Evolutionary conservation across 2,329 filamentous ascomycete genomes (phyloP).

Genomic region (Cytospora mali): DNA sequence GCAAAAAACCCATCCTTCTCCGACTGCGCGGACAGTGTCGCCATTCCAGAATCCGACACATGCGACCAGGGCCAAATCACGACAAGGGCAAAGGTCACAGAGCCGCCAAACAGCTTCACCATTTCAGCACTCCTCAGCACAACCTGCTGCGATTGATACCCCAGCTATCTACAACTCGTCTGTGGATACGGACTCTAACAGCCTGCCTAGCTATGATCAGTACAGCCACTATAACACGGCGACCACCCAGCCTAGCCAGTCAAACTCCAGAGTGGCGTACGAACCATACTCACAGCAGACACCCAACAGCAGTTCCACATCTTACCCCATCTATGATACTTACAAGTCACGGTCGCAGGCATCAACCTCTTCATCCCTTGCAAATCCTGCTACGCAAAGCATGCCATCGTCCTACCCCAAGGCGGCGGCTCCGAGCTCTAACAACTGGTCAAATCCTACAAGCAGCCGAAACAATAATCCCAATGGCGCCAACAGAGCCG

Average conservation of each 20-base stretch:
- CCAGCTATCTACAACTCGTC: slow-evolving; percentile 28
- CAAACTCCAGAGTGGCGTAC: slow-evolving; percentile 34
- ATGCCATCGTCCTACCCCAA: slow-evolving; percentile 36
- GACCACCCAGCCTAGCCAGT: slow-evolving; percentile 24
- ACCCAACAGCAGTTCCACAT: slow-evolving; percentile 22
- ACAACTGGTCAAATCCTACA: slow-evolving; percentile 35
- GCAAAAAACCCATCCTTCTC: slow-evolving; percentile 36
- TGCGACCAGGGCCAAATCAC: slow-evolving; percentile 37
- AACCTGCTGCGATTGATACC: slow-evolving; percentile 25
- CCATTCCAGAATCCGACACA: slow-evolving; percentile 32
- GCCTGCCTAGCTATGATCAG: slow-evolving; percentile 30
- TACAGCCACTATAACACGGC: slow-evolving; percentile 31
- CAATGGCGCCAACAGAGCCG: slow-evolving; percentile 37
- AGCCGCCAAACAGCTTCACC: slow-evolving; percentile 35
- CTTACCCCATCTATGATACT: slow-evolving; percentile 33
- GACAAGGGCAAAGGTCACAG: slow-evolving; percentile 40
- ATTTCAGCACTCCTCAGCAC: slow-evolving; percentile 24
- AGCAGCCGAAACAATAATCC: slow-evolving; percentile 31
- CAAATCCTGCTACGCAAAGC: slow-evolving; percentile 33
- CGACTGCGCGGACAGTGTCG: slow-evolving; percentile 36
- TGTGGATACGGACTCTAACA: slow-evolving; percentile 25
- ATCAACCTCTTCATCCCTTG: slow-evolving; percentile 29
- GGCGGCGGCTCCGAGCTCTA: slow-evolving; percentile 31
- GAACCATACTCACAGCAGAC: slow-evolving; percentile 40
- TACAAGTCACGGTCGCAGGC: slow-evolving; percentile 31